Evolutionary conservation across 108 stramenopile species (phyloP), one percentile per base, ranked within the genome.

Genomic region (Nitzschia inconspicua): DNA sequence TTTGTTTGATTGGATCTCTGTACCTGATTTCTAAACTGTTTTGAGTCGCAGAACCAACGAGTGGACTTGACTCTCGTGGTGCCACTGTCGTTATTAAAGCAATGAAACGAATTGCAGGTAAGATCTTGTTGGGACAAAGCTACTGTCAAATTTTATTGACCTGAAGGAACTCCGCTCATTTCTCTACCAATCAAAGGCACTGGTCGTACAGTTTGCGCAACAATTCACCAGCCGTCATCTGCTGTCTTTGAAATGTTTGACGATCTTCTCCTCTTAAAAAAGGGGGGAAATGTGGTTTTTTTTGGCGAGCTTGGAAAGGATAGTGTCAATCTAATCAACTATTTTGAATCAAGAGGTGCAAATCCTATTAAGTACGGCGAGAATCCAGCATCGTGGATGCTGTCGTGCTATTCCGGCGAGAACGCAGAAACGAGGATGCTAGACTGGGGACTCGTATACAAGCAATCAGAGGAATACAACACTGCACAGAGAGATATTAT

Each of bases 321-420:
- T 28, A 70, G 64, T 30, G 58, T 46, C 19, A 56, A 77, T 9
- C 44, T 84, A 16, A 65, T 80, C 24, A 59, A 70, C 29, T 84
- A 84, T 39, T 80, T 84, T 41, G 78, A 84, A 42, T 49, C 60
- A 4, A 46, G 42, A 18, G 79, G 83, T 9, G 83, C 76, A 16
- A 50, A 52, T 36, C 53, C 53, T 30, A 84, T 84, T 57, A 79
- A 71, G 7, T 56, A 58, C 19, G 78, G 76, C 39, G 83, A 80
- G 51, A 84, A 84, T 50, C 83, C 83, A 14, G 83, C 83, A 20
- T 70, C 77, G 37, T 84, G 83, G 83, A 77, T 84, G n/a, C 50
- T 84, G 1, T 1, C 65, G 66, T 11, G 70, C 71, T n/a, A 44
- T 80, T 8, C 23, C 44, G 23, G 56, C 24, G 80, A 82, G 41